A percentile compares a stretch with the other conserved stretches of the same genome.
These are phyloP conservation scores for Fusarium tupiense DNA, from an alignment of 2,329 filamentous ascomycete genomes.

Conservation along the genomic window DNA sequence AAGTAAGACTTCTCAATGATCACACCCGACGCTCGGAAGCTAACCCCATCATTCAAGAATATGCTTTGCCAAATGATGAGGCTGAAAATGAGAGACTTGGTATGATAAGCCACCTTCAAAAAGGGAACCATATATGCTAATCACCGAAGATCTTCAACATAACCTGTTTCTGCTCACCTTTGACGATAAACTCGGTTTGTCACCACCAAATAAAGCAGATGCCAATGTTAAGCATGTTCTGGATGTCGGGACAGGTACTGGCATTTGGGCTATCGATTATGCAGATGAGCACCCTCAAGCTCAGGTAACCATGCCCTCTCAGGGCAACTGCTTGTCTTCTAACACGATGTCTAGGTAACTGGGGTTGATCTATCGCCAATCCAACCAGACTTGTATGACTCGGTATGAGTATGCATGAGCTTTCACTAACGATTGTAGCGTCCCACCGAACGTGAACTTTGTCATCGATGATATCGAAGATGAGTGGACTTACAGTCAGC, in stretches of 20 bases:
- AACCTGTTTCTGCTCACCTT: conserved; percentile 29
- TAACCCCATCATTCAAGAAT: neutral
- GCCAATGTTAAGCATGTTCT: conserved; percentile 22
- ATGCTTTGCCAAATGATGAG: conserved; percentile 33
- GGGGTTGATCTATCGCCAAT: conserved; percentile 29
- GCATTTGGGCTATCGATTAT: conserved; percentile 36
- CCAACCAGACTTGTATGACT: conserved; percentile 20
- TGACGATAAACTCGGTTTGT: conserved; percentile 17
- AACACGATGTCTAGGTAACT: neutral
- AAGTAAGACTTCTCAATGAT: neutral
- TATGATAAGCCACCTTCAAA: neutral
- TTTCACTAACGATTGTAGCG: neutral
- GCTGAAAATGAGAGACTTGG: conserved; percentile 29
- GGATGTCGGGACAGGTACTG: conserved; percentile 34
- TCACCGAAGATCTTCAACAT: conserved; percentile 23
- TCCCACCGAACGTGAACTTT: conserved; percentile 24
- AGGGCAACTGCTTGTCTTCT: neutral
- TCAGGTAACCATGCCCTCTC: neutral
- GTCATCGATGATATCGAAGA: conserved; percentile 32
- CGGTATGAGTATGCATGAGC: accelerated
- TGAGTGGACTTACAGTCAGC: conserved; percentile 10
- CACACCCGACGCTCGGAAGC: accelerated
- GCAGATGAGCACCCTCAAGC: conserved; percentile 26
- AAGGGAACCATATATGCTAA: neutral
- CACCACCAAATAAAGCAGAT: conserved; percentile 22